phyloP scores from a whole-genome alignment of 1,139 yeast genomes.

The Yamadazyma trypodendri region DNA sequence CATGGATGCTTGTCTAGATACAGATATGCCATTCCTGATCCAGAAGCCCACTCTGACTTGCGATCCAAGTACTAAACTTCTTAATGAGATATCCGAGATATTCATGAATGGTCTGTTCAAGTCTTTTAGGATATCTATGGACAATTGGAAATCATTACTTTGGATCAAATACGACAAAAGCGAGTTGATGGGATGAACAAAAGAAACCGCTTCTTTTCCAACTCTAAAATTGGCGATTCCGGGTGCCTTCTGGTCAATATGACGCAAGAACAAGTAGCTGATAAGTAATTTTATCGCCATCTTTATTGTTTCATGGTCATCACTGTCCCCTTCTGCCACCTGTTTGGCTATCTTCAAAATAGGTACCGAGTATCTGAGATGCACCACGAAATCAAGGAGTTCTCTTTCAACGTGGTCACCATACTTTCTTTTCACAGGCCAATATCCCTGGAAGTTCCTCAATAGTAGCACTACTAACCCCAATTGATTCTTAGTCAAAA shows the following conservation, averaged over 20 bases:
- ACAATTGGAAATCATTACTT: constrained; percentile 25
- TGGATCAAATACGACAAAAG: constrained; percentile 46
- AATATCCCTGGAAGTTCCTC: constrained; percentile 56
- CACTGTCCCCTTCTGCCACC: constrained; percentile 35
- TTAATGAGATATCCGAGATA: constrained; percentile 55
- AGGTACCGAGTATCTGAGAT: constrained; percentile 47
- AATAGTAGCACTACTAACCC: constrained; percentile 40
- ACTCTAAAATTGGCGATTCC: constrained; percentile 44
- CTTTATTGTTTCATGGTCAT: constrained; percentile 20
- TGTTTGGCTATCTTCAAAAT: constrained; percentile 46
- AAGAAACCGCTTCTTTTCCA: constrained; percentile 49
- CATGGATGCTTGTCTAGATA: constrained; percentile 45
- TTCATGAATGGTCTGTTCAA: constrained; percentile 30
- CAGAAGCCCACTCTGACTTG: constrained; percentile 82
- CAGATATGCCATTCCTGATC: constrained; percentile 79
- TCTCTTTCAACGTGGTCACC: constrained; percentile 72
- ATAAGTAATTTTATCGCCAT: constrained; percentile 21
- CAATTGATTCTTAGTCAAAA: constrained; percentile 31
- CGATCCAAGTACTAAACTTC: constrained; percentile 64
- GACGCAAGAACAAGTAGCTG: constrained; percentile 19
- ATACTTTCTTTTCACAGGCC: constrained; percentile 53
- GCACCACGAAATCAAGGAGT: constrained; percentile 47
- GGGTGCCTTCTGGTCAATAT: constrained; percentile 28
- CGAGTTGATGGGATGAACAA: constrained; percentile 60
- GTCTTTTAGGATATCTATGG: constrained; percentile 17